These are phyloP conservation scores for Allium sativum DNA, from an alignment of 106 monocot genomes.

Conservation along the genomic window DNA sequence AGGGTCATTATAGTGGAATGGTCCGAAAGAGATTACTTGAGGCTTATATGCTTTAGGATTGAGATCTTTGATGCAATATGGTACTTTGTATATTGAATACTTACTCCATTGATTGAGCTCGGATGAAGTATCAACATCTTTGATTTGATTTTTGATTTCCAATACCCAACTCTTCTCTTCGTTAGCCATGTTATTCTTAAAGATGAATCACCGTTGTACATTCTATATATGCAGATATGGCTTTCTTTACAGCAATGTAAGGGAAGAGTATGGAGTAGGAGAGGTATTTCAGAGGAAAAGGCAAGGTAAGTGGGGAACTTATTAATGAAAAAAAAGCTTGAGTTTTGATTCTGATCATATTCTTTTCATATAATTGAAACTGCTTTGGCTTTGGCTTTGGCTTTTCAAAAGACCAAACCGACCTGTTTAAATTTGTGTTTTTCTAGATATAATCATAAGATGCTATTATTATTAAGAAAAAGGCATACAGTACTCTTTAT, in stretches of 20 bases:
- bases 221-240: background rate
- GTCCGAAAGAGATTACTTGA: constrained; percentile 59
- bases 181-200: background rate
- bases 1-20: constrained; percentile 43
- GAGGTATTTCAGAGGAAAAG: constrained; percentile 10
- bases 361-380: background rate
- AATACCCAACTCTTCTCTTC: constrained; percentile 29
- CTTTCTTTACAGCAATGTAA: constrained; percentile 3
- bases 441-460: too few species aligned
- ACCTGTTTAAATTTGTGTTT: too few species aligned
- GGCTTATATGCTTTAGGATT: constrained; percentile 57
- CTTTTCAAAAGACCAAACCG: background rate
- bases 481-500: too few species aligned
- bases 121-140: constrained; percentile 1
- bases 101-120: constrained; percentile 34
- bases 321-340: background rate
- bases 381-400: constrained; percentile 1
- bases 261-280: constrained; percentile 13
- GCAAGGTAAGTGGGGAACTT: constrained; percentile 3
- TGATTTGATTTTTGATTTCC: constrained; percentile 17
- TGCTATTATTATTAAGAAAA: too few species aligned
- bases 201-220: too few species aligned
- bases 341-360: background rate
- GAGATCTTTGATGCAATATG: constrained; percentile 49
- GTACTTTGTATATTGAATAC: constrained; percentile 47